Conservation (phyloP, 2,329 filamentous ascomycete species). For the Trichophyton benhamiae region DNA sequence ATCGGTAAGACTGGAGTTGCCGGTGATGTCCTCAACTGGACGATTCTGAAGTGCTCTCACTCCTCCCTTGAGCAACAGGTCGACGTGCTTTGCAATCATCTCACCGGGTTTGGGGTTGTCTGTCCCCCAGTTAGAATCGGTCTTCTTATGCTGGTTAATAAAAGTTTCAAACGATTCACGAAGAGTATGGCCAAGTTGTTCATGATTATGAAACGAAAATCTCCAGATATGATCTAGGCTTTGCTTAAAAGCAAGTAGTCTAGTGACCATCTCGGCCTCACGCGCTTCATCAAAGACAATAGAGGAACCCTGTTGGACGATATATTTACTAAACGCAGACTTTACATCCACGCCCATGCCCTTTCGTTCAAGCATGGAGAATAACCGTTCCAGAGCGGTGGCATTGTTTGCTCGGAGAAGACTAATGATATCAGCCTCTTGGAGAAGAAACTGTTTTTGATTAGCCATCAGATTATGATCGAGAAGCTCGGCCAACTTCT, state of each 20-base stretch:
- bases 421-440: conserved; percentile 54
- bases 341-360: conserved; percentile 58
- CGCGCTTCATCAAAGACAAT: conserved; percentile 73
- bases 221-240: conserved; percentile 65
- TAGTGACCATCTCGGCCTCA: conserved; percentile 73
- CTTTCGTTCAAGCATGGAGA: conserved; percentile 61
- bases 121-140: conserved; percentile 58
- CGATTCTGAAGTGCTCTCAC: conserved; percentile 67
- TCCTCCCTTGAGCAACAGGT: conserved; percentile 74
- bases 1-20: conserved; percentile 56
- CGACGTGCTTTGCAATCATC: conserved; percentile 97
- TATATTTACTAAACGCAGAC: conserved; percentile 64
- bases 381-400: conserved; percentile 61
- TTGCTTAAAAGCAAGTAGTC: conserved; percentile 68
- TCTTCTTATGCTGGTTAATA: conserved; percentile 76
- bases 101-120: conserved; percentile 91
- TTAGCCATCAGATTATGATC: conserved; percentile 60
- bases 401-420: conserved; percentile 61
- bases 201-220: conserved; percentile 63
- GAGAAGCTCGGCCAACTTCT: conserved; percentile 59
- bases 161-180: conserved; percentile 78
- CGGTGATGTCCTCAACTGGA: conserved; percentile 43
- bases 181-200: conserved; percentile 64
- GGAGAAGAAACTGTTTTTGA: conserved; percentile 54
- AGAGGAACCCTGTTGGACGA: conserved; percentile 57